phyloP scores from a whole-genome alignment of 345 rosid species.

The Carallia brachiata region DNA sequence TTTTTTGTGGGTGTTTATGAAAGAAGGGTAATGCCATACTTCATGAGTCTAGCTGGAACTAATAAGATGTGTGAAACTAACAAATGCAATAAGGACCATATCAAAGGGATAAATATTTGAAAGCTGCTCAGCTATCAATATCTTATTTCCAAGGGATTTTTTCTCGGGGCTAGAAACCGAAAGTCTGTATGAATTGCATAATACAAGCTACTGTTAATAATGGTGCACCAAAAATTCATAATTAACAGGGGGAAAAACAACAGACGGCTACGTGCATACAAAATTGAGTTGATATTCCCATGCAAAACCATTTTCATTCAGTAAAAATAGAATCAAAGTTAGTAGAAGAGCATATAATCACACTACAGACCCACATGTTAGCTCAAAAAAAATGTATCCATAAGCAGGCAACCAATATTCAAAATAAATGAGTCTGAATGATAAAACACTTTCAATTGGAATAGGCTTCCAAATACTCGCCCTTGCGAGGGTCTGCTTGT shows the following conservation, averaged over 20 bases:
- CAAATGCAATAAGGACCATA: not conserved
- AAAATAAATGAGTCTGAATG: not conserved
- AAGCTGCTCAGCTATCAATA: too few relatives aligned
- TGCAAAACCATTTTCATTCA: too few relatives aligned
- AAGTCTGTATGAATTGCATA: not conserved
- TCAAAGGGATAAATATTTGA: too few relatives aligned
- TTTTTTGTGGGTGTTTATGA: too few relatives aligned
- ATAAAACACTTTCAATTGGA: not conserved
- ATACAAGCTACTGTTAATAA: not conserved
- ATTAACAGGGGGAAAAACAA: not conserved
- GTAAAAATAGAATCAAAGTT: too few relatives aligned
- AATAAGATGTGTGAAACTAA: not conserved
- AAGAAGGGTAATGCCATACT: not conserved
- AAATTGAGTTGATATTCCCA: not conserved
- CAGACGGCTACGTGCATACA: not conserved
- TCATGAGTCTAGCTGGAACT: not conserved
- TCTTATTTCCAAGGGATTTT: too few relatives aligned
- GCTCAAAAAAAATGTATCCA: not conserved
- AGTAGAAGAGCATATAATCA: not conserved
- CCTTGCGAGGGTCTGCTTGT: too few relatives aligned
- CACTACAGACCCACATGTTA: not conserved
- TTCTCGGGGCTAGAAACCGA: not conserved
- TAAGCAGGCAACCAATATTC: not conserved
- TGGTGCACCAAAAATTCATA: not conserved
- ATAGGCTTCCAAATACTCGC: too few relatives aligned